These are phyloP conservation scores for Saccharomycopsis fibuligera DNA, from an alignment of 805 yeast species.

Conservation along the genomic window DNA sequence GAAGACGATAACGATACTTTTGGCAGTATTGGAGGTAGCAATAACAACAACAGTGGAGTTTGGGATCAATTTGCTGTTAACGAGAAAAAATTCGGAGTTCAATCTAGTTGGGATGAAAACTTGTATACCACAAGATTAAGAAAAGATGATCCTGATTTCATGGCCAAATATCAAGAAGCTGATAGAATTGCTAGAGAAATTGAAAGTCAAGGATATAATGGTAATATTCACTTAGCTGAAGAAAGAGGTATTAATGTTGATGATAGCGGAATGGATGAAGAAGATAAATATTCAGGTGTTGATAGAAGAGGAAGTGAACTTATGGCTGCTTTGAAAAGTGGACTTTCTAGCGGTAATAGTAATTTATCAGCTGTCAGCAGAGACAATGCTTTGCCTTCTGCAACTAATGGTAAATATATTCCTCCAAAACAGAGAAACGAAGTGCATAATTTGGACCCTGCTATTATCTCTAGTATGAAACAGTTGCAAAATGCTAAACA, in stretches of 20 bases:
- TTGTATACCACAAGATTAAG: conserved; percentile 66
- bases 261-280: conserved; percentile 89
- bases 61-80: conserved; percentile 98
- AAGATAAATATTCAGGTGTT: conserved; percentile 93
- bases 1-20: conserved; percentile 30
- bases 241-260: conserved; percentile 78
- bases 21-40: conserved; percentile 23
- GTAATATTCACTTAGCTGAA: conserved; percentile 80
- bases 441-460: conserved; percentile 49
- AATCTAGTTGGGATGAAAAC: conserved; percentile 69
- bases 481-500: neutral
- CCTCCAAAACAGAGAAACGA: conserved; percentile 53
- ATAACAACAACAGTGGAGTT: conserved; percentile 30
- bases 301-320: conserved; percentile 50
- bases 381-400: conserved; percentile 10
- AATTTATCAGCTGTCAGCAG: neutral
- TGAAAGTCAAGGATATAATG: conserved; percentile 54
- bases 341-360: conserved; percentile 11
- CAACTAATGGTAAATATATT: conserved; percentile 38
- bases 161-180: conserved; percentile 60
- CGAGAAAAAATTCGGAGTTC: conserved; percentile 81
- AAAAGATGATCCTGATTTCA: conserved; percentile 66
- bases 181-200: conserved; percentile 79
- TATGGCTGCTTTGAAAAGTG: conserved; percentile 39
- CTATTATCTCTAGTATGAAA: conserved; percentile 45